Evolutionary conservation across 176 grass and related monocot species (phyloP), one percentile per base, ranked within the genome.

Genomic region (Thalia dealbata): DNA sequence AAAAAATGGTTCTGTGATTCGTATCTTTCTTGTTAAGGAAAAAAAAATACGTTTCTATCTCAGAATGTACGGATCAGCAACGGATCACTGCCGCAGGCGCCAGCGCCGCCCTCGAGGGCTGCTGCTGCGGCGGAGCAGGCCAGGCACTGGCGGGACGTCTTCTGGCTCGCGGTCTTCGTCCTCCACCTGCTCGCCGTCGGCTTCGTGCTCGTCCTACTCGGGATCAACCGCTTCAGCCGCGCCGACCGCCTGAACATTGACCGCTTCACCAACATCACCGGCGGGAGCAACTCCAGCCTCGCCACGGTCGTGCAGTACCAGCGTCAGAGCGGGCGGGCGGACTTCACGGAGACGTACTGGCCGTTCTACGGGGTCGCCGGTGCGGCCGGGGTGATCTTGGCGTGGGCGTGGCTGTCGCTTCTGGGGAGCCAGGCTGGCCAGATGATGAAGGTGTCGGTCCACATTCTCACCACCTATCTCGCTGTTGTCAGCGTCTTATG

Each of bases 281-380:
- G 81, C 28, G 72, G 73, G 24, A 14, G 43, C 4, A 72, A 30
- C 48, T 55, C 48, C 7, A 72, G 16, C 14, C 69, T 60, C 43
- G 2, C 35, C 3, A 22, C 64, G 12, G 27, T 28, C 24, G 6
- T 72, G 50, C 88, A 75, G 26, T 82, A 75, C 15, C 88, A 56
- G 64, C 71, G 27, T 26, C 48, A 54, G 10, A 42, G 67, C 73
- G 74, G 76, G 70, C 68, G 46, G 69, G 71, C 52, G 50, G 85
- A 92, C 73, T 82, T 88, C 7, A 97, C 93, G 58, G 93, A 97
- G 82, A 90, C 93, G 62, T 97, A 90, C 69, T 97, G 93, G 93
- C 86, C 84, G 48, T 97, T 81, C 81, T 97, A 91, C 81, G 95
- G 90, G 25, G 82, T 74, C 5, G 89, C 92, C 14, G 92, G 86